phyloP scores from a whole-genome alignment of 163 green algal genomes.

The Scenedesmus sp. region DNA sequence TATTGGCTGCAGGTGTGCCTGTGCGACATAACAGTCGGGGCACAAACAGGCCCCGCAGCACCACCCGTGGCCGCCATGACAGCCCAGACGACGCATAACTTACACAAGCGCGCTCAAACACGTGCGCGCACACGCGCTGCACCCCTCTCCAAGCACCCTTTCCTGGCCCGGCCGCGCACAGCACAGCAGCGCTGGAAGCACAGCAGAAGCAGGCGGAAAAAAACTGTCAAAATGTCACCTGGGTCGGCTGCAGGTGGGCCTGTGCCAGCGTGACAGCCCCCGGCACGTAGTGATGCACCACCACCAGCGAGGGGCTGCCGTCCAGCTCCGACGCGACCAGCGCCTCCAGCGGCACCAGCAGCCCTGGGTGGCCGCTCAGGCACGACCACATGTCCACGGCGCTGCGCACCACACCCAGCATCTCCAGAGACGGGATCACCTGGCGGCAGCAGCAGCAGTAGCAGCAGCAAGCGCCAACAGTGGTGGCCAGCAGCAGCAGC shows the following conservation, averaged over 20 bases:
- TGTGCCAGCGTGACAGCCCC: constrained; percentile 74
- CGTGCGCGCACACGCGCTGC: no score
- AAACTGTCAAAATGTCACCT: no score
- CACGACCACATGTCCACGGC: constrained; percentile 80
- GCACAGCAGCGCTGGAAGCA: not conserved
- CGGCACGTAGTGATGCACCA: constrained; percentile 83
- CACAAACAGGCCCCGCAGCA: not conserved
- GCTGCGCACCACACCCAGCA: constrained; percentile 73
- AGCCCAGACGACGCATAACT: not conserved
- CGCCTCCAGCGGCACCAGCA: constrained; percentile 42
- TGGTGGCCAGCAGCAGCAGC: not conserved
- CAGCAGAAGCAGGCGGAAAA: not conserved
- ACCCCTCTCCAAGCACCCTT: no score
- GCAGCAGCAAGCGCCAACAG: not conserved
- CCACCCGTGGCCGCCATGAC: not conserved
- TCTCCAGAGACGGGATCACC: constrained; percentile 79
- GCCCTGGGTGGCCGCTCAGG: constrained; percentile 48
- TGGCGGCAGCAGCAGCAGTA: constrained; percentile 48
- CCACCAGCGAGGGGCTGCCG: constrained; percentile 71
- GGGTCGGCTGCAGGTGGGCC: constrained; percentile 61
- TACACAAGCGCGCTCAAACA: not conserved
- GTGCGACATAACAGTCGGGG: constrained; percentile 61
- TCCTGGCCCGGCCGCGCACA: no score
- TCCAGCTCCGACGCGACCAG: constrained; percentile 81
- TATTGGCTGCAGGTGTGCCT: constrained; percentile 61